Evolutionary conservation across 2,329 filamentous ascomycete genomes (phyloP), one percentile per base, ranked within the genome.

Genomic region (Nemania bipapillata): DNA sequence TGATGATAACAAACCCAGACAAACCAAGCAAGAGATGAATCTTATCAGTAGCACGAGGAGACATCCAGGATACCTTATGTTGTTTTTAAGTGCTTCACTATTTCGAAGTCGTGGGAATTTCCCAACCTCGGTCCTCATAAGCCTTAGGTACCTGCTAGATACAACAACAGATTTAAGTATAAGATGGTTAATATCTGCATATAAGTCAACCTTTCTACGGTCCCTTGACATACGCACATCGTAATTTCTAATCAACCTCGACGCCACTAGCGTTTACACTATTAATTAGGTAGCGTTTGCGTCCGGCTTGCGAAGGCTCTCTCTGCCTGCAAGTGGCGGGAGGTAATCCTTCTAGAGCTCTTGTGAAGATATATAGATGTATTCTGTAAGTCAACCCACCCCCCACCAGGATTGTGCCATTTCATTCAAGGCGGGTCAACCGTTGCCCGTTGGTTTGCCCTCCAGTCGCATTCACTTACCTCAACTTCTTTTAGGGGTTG

Each of bases 301-400:
- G 47, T 3, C 11, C 40, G 45, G 66, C 63, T 69, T 69, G 66
- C 66, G 66, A 69, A 61, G 28, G 15, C 66, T 11, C 22, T 42
- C 53, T 69, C 66, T 69, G 66, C 66, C 66, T 69, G n/a, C 63
- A 53, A 58, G 66, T 69, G 66, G 66, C 66, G 66, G 57, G 15
- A 6, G 45, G 17, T 9, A 37, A 49, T 32, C 15, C 26, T 12
- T 56, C 37, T 40, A 12, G 11, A 45, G n/a, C n/a, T n/a, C 24
- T 22, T 24, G 47, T 37, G 28, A 30, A 42, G 17, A 32, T 63
- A 60, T 42, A 55, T 42, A 50, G n/a, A 20, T 56, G 20, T n/a
- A n/a, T n/a, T n/a, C n/a, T n/a, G n/a, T 9, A 26, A 37, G 37
- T 30, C 26, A 42, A 47, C 9, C 45, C n/a, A 56, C 30, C n/a